Evolutionary conservation across 352 stramenopile species (phyloP).

Genomic region (Pythium dissimile): DNA sequence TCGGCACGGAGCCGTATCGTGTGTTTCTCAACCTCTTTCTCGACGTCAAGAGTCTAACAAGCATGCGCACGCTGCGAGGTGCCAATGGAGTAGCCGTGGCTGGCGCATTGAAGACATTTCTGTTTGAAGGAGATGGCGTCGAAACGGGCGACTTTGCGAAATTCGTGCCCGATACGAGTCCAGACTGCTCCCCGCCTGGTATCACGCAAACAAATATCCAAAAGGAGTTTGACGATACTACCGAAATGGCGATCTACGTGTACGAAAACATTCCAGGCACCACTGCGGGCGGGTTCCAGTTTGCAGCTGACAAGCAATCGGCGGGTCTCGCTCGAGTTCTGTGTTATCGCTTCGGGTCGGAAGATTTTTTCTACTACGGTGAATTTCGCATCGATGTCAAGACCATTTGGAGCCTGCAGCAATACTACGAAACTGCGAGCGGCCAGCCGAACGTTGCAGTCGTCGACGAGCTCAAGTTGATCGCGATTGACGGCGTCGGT

Average conservation of each 20-base stretch:
- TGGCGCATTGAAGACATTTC: constrained; percentile 49
- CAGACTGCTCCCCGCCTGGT: constrained; percentile 35
- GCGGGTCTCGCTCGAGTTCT: constrained; percentile 40
- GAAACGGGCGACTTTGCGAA: constrained; percentile 55
- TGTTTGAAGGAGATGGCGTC: constrained; percentile 64
- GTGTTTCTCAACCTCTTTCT: constrained; percentile 43
- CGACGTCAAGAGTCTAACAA: constrained; percentile 58
- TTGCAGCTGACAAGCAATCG: constrained; percentile 25
- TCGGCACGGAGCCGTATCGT: constrained; percentile 50
- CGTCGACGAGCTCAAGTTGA: constrained; percentile 56
- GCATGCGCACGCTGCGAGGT: constrained; percentile 41
- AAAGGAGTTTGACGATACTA: constrained; percentile 60
- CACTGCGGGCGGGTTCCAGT: constrained; percentile 47
- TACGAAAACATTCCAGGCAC: constrained; percentile 45
- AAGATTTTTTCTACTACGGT: constrained; percentile 54
- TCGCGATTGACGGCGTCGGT: constrained; percentile 51
- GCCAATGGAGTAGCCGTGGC: constrained; percentile 40
- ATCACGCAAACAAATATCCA: constrained; percentile 49
- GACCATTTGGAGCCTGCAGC: constrained; percentile 43
- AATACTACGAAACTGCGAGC: constrained; percentile 14
- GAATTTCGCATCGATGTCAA: constrained; percentile 58
- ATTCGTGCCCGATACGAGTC: constrained; percentile 35
- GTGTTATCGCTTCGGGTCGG: constrained; percentile 59
- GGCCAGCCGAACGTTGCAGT: constrained; percentile 42
- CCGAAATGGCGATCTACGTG: constrained; percentile 67